phyloP scores from a whole-genome alignment of 192 early-diverging fungal genomes.

The Coemansia biformis region DNA sequence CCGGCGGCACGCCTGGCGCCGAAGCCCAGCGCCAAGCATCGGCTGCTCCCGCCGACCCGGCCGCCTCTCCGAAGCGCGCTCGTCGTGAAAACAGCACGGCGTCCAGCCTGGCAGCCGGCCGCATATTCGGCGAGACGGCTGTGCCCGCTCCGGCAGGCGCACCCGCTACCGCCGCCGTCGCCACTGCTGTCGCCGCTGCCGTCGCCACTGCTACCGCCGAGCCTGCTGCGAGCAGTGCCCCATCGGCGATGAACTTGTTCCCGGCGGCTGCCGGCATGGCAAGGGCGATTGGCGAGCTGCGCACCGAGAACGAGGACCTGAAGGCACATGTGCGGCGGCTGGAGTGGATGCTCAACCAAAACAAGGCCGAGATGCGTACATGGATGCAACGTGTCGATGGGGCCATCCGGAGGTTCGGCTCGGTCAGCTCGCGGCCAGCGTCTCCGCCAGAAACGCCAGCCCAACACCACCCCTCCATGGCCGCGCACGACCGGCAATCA shows the following conservation, averaged over 20 bases:
- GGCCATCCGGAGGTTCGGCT: slow-evolving; percentile 7
- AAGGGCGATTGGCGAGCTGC: slow-evolving; percentile 18
- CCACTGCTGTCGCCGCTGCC: not conserved
- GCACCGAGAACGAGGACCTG: slow-evolving; percentile 38
- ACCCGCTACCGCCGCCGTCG: no score
- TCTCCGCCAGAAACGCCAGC: not conserved
- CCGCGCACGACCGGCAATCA: no score
- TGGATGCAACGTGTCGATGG: slow-evolving; percentile 44
- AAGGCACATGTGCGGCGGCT: slow-evolving; percentile 26
- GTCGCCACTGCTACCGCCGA: no score
- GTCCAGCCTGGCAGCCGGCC: not conserved
- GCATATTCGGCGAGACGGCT: slow-evolving; percentile 1
- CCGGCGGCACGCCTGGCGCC: not conserved
- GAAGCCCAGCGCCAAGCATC: not conserved
- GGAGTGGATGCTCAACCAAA: slow-evolving; percentile 32
- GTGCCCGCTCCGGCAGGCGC: not conserved
- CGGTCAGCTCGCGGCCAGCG: not conserved
- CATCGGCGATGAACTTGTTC: no score
- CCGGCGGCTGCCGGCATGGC: not conserved
- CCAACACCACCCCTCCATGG: not conserved
- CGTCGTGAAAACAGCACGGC: slow-evolving; percentile 18
- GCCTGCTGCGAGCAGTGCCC: no score
- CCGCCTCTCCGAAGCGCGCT: slow-evolving; percentile 10
- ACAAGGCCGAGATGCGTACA: slow-evolving; percentile 25
- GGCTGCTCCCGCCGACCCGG: not conserved